phyloP scores from a whole-genome alignment of 1,284 basidiomycete genomes.

The Ceratobasidium sp. region DNA sequence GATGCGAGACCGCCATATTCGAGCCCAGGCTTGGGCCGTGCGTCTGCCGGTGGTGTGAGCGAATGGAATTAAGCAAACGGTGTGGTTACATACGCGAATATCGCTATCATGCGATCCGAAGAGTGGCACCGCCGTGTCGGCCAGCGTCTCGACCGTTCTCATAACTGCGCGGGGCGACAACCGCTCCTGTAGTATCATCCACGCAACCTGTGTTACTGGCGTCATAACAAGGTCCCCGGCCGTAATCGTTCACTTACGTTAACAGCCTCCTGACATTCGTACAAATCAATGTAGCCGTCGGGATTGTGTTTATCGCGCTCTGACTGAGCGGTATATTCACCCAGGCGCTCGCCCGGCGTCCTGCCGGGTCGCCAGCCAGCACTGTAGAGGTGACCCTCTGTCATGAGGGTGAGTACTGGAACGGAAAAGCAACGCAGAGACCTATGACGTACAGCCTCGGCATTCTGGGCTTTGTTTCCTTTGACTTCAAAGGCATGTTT shows the following conservation, averaged over 20 bases:
- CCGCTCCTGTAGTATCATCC: background rate
- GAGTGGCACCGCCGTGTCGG: background rate
- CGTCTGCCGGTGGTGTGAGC: background rate
- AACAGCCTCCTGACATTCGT: background rate
- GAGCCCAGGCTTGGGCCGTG: conserved; percentile 18
- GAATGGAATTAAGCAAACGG: background rate
- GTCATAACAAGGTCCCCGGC: background rate
- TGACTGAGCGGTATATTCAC: background rate
- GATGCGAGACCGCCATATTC: conserved; percentile 7
- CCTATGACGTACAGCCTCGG: background rate
- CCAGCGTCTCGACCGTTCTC: background rate
- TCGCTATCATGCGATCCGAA: conserved; percentile 14
- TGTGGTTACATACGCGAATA: background rate
- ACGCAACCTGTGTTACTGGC: background rate
- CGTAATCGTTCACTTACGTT: background rate
- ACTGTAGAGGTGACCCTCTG: background rate
- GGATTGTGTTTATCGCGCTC: conserved; percentile 1
- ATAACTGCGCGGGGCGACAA: conserved; percentile 9
- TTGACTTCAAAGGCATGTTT: background rate
- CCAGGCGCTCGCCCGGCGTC: background rate
- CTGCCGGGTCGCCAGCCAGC: conserved; percentile 5
- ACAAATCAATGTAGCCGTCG: background rate
- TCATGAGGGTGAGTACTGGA: background rate
- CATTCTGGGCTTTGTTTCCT: background rate
- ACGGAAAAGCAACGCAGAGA: background rate